Percentiles rank a stretch among this genome's conserved stretches.
Conservation (phyloP, 176 grass and related monocot genomes). For the Dendrocalamus sinicus region DNA sequence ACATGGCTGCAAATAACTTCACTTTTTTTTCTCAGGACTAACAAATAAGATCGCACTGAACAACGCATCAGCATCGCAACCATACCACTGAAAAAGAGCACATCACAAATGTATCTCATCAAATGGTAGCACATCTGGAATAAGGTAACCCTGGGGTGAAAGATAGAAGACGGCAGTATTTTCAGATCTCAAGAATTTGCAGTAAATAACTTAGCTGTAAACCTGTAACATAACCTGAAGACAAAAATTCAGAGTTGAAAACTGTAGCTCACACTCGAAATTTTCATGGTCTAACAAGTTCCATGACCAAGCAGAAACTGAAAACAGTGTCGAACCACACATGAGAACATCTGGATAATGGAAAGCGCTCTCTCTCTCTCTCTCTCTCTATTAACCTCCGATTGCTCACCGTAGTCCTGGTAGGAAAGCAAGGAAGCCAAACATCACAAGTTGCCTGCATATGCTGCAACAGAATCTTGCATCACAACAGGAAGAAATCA, state of each 20-base stretch:
- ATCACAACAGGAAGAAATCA: not conserved
- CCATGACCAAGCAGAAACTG: not conserved
- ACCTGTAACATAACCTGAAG: too few relatives aligned
- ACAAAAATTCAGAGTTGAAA: not conserved
- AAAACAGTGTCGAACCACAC: not conserved
- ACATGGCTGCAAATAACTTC: too few relatives aligned
- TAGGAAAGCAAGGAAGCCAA: conserved; percentile 14
- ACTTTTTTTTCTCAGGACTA: too few relatives aligned
- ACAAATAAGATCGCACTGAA: too few relatives aligned
- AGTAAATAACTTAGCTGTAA: too few relatives aligned
- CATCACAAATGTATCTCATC: too few relatives aligned
- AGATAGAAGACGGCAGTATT: too few relatives aligned
- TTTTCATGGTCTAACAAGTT: not conserved
- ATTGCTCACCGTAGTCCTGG: conserved; percentile 63
- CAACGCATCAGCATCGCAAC: too few relatives aligned
- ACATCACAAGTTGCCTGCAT: not conserved
- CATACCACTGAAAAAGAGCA: too few relatives aligned
- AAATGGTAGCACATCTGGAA: too few relatives aligned
- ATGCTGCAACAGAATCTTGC: not conserved
- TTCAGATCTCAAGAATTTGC: too few relatives aligned
- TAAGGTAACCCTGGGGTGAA: too few relatives aligned
- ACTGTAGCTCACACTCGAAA: not conserved
- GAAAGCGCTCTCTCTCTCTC: not conserved
- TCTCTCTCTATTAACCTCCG: conserved; percentile 15
- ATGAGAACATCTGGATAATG: not conserved